Evolutionary conservation across 2,329 filamentous ascomycete genomes (phyloP), one percentile per base, ranked within the genome.

Genomic region (Cordyceps cicadae): DNA sequence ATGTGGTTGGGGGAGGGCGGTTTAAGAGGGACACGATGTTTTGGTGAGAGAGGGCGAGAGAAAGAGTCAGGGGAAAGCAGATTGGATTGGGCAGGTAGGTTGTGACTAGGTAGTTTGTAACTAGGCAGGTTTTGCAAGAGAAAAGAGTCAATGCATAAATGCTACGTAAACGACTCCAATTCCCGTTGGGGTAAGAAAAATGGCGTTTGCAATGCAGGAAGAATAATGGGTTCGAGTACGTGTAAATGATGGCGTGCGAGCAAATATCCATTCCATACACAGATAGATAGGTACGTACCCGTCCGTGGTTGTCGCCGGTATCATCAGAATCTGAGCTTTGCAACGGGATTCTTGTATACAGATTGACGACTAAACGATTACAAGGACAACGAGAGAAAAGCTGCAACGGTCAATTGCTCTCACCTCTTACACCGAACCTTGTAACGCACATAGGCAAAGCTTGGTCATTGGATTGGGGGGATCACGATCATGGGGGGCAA

Each of bases 111-210:
- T 17, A 9, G 8, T n/a, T n/a, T n/a, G n/a, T 29, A 29, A 24
- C 24, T 24, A 24, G 43, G 17, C 43, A 9, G 8, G 43, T 46
- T 9, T 21, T 9, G n/a, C 7, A 46, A 19, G n/a, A 5, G 21
- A 17, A 21, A 46, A 3, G 19, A 21, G n/a, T 21, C n/a, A 21
- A 21, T 45, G 53, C 29, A n/a, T 46, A 48, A 55, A 34, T 46
- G 53, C 45, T 55, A 56, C 43, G 54, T 56, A 56, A 48, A 56
- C 32, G 54, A 37, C 43, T 48, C 43, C 54, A 56, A 56, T 55
- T 48, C 43, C 37, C 14, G 24, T 55, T 56, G 54, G 54, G 54
- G 43, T 46, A 55, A 5, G 15, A 29, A 15, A 9, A 24, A 45
- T 54, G 52, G 52, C 52, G 52, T 26, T 21, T 17, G 9, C n/a